phyloP scores from a whole-genome alignment of 1,284 basidiomycete species.

The Phellinidium pouzarii region DNA sequence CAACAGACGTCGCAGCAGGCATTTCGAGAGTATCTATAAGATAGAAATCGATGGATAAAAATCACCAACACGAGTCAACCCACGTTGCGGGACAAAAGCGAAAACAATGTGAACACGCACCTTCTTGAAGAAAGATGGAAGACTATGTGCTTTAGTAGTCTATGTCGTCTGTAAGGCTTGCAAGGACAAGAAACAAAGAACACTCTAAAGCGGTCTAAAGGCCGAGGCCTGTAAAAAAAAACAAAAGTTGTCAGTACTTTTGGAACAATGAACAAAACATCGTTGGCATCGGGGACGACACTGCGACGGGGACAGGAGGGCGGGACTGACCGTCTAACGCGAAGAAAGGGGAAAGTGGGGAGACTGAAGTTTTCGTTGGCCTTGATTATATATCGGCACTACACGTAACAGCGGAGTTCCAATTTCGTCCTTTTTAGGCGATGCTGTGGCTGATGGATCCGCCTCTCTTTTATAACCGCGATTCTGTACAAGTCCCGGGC shows the following conservation, averaged over 20 bases:
- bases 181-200: constrained; percentile 18
- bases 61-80: constrained; percentile 3
- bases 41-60: constrained; percentile 4
- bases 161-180: constrained; percentile 18
- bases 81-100: constrained; percentile 16
- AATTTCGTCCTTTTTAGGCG: constrained; percentile 6
- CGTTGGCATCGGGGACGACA: not conserved
- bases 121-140: constrained; percentile 39
- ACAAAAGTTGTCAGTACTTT: not conserved
- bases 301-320: not conserved
- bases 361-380: constrained; percentile 9
- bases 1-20: constrained; percentile 60
- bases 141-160: constrained; percentile 24
- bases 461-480: no score
- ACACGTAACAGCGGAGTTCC: constrained; percentile 11
- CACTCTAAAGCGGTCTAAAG: constrained; percentile 19
- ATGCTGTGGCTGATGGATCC: constrained; percentile 10
- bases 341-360: constrained; percentile 12
- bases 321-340: constrained; percentile 17
- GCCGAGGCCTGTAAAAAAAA: constrained; percentile 12
- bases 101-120: constrained; percentile 22
- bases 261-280: not conserved
- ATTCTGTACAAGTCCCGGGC: no score
- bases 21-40: constrained; percentile 40
- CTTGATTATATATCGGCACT: constrained; percentile 8